Conservation (phyloP, 768 basidiomycete genomes). For the Pulveroboletus sp. region DNA sequence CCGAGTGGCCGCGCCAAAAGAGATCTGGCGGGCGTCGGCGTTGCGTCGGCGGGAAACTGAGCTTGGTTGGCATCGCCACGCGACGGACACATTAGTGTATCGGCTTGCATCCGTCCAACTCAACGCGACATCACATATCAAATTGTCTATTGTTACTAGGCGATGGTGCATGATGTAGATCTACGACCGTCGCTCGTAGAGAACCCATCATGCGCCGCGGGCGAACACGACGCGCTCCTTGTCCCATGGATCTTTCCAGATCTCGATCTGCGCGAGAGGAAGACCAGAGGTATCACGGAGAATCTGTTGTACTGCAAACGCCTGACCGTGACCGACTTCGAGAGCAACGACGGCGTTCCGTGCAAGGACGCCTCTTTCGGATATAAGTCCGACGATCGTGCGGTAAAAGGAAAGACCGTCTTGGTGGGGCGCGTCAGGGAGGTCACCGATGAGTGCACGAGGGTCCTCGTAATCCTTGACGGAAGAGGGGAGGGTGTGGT, state of each 20-base stretch:
- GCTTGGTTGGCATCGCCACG: constrained; percentile 10
- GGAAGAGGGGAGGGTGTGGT: constrained; percentile 55
- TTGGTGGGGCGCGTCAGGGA: constrained; percentile 31
- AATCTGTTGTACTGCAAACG: constrained; percentile 54
- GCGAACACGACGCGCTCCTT: constrained; percentile 69
- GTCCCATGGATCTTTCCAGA: constrained; percentile 82
- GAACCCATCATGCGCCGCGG: constrained; percentile 31
- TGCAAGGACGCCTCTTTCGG: constrained; percentile 47
- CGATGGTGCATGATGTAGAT: constrained; percentile 1
- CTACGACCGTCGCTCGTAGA: neutral
- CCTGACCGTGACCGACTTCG: constrained; percentile 78
- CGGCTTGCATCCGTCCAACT: neutral
- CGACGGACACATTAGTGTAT: constrained; percentile 8
- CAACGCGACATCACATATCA: constrained; percentile 1
- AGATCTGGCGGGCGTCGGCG: neutral
- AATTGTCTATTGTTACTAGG: constrained; percentile 16
- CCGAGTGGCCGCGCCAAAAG: constrained; percentile 4
- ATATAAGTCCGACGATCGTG: constrained; percentile 61
- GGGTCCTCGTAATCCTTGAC: constrained; percentile 81
- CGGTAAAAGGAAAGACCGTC: constrained; percentile 70
- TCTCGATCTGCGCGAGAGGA: constrained; percentile 39
- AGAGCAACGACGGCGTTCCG: constrained; percentile 59
- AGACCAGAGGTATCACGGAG: constrained; percentile 48
- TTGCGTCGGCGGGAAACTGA: constrained; percentile 3
- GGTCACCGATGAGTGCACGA: constrained; percentile 76